Conservation (phyloP, 2,329 filamentous ascomycete species). For the Ophiostoma pallidulum region DNA sequence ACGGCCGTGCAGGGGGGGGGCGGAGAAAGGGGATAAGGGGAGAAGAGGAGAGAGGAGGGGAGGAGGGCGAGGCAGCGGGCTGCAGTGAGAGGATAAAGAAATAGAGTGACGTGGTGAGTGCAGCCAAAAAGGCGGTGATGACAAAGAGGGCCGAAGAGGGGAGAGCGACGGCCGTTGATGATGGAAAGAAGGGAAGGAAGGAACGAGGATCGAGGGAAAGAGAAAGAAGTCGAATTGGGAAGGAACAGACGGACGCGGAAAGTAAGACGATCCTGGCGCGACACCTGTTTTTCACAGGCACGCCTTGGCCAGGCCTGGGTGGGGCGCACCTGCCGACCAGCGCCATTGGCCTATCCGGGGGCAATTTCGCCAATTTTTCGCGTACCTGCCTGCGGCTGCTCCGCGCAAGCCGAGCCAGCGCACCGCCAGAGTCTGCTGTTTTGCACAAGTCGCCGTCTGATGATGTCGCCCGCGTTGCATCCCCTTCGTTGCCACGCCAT, state of each 20-base stretch:
- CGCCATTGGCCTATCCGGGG: neutral
- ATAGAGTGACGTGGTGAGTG: too few species aligned
- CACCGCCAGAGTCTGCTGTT: conserved; percentile 5
- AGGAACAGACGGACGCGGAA: neutral
- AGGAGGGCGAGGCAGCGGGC: neutral
- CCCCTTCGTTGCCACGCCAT: conserved; percentile 13
- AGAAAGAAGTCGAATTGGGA: neutral
- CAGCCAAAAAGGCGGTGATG: neutral
- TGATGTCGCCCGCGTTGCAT: too few species aligned
- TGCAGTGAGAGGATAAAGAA: neutral
- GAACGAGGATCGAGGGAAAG: neutral
- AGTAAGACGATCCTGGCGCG: neutral
- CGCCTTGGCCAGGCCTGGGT: too few species aligned
- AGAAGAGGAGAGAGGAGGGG: conserved; percentile 3
- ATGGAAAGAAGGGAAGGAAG: neutral
- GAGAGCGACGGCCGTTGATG: too few species aligned
- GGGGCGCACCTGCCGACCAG: neutral
- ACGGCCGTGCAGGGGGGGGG: conserved; percentile 1
- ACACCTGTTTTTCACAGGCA: neutral
- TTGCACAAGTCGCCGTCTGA: neutral
- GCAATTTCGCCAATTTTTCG: conserved; percentile 13
- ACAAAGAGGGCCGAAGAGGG: neutral
- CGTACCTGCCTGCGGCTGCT: conserved; percentile 2
- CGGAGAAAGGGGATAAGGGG: neutral
- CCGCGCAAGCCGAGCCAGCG: conserved; percentile 3